Percentiles rank a stretch among this genome's conserved stretches.
phyloP scores from a whole-genome alignment of 2,329 filamentous ascomycete species.

The Fusarium napiforme region DNA sequence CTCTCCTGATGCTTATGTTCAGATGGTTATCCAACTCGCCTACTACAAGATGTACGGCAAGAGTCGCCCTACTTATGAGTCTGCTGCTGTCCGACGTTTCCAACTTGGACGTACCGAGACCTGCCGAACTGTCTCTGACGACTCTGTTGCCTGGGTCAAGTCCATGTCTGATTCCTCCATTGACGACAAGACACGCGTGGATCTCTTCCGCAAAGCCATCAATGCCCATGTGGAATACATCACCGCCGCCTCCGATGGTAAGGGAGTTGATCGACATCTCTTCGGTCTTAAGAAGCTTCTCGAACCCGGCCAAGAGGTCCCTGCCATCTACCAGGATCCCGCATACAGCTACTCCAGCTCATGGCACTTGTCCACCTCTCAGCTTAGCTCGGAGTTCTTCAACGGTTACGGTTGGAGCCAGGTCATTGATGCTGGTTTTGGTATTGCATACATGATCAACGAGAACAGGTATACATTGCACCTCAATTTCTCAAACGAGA shows the following conservation, averaged over 20 bases:
- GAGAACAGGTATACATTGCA: conserved; percentile 79
- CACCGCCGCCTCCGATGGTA: conserved; percentile 85
- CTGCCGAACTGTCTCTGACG: conserved; percentile 90
- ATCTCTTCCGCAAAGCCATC: conserved; percentile 84
- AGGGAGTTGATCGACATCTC: conserved; percentile 95
- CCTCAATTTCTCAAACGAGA: neutral
- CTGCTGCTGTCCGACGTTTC: conserved; percentile 92
- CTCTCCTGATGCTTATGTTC: conserved; percentile 96
- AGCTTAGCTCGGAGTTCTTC: conserved; percentile 96
- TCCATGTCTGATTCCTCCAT: conserved; percentile 79
- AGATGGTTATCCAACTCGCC: conserved; percentile 98
- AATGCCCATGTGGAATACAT: conserved; percentile 91
- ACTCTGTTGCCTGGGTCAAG: conserved; percentile 88
- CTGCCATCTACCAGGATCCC: conserved; percentile 86
- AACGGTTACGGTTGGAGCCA: conserved; percentile 99
- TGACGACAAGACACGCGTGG: conserved; percentile 72
- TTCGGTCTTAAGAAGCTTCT: conserved; percentile 95
- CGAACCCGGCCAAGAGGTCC: conserved; percentile 81
- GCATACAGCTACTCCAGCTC: conserved; percentile 84
- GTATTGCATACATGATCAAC: conserved; percentile 99
- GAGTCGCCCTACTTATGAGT: conserved; percentile 97
- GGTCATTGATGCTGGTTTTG: conserved; percentile 94
- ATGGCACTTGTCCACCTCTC: conserved; percentile 90
- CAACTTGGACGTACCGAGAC: conserved; percentile 97
- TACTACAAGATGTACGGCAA: conserved; percentile 99